These are phyloP conservation scores for California macrophylla DNA, from an alignment of 441 rosid species.

Conservation along the genomic window DNA sequence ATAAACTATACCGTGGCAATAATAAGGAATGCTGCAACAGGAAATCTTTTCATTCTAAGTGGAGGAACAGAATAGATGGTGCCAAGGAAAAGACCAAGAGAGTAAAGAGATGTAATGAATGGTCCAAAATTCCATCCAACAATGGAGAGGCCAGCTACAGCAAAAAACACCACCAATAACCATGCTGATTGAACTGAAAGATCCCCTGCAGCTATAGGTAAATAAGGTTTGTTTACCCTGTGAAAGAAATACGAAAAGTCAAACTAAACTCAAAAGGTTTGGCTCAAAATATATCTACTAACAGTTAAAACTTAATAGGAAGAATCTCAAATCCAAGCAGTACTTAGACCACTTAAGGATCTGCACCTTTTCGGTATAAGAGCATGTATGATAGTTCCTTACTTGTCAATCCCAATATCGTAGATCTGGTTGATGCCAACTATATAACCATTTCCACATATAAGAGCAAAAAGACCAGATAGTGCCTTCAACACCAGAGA, in stretches of 20 bases:
- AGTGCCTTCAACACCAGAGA: constrained; percentile 68
- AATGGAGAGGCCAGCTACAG: constrained; percentile 54
- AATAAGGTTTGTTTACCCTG: constrained; percentile 96
- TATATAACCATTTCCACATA: constrained; percentile 90
- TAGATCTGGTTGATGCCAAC: constrained; percentile 98
- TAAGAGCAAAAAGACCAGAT: constrained; percentile 74
- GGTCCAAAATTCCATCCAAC: constrained; percentile 73
- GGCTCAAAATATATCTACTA: background rate
- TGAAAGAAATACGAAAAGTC: constrained; percentile 22
- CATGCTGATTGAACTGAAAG: constrained; percentile 86
- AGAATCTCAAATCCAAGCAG: background rate
- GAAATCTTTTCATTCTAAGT: constrained; percentile 80
- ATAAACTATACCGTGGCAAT: constrained; percentile 61
- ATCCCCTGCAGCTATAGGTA: constrained; percentile 97
- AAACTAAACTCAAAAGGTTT: background rate
- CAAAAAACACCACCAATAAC: constrained; percentile 70
- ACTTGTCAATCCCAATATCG: constrained; percentile 91
- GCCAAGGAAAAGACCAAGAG: constrained; percentile 76
- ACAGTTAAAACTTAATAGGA: background rate
- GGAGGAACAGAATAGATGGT: constrained; percentile 97
- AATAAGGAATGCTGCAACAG: constrained; percentile 82
- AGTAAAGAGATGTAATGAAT: constrained; percentile 70
- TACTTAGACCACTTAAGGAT: no score
- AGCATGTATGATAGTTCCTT: constrained; percentile 23
- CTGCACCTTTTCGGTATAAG: no score